Conservation (phyloP, 1,284 basidiomycete genomes). For the Tylopilus sp. region DNA sequence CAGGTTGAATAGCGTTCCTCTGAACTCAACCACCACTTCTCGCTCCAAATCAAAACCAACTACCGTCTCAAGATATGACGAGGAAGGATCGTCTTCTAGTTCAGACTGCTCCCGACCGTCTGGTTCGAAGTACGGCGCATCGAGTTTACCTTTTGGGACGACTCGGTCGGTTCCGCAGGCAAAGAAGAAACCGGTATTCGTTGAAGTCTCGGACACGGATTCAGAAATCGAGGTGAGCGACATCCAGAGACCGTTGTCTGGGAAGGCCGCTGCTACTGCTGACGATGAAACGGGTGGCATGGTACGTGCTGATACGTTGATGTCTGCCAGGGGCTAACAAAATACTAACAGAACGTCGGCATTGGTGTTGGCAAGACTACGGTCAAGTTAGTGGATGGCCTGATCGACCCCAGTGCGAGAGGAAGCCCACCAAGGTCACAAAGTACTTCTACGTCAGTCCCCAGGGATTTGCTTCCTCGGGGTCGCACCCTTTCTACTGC, state of each 20-base stretch:
- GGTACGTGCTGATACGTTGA: slow-evolving; percentile 19
- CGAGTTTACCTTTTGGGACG: neutral
- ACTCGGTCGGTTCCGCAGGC: slow-evolving; percentile 2
- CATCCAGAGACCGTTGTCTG: slow-evolving; percentile 7
- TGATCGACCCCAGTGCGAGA: slow-evolving; percentile 11
- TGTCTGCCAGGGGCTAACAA: slow-evolving; percentile 12
- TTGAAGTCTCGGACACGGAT: slow-evolving; percentile 41
- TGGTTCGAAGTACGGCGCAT: neutral
- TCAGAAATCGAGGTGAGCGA: slow-evolving; percentile 35
- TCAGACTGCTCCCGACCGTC: slow-evolving; percentile 10
- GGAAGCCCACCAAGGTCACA: neutral
- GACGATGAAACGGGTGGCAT: neutral
- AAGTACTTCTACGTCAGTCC: slow-evolving; percentile 3
- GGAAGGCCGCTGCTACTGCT: neutral
- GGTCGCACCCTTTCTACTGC: slow-evolving; percentile 6
- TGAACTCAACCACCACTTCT: neutral
- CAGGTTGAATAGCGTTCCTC: slow-evolving; percentile 1
- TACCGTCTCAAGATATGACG: slow-evolving; percentile 16
- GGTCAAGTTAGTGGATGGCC: no score
- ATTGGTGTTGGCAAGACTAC: neutral
- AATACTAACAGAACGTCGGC: slow-evolving; percentile 14
- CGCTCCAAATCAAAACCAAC: slow-evolving; percentile 6
- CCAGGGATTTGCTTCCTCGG: neutral
- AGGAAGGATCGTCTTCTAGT: slow-evolving; percentile 18
- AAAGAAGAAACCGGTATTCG: slow-evolving; percentile 30